Evolutionary conservation across 805 yeast species (phyloP).

Genomic region (Cyberlindnera subsufficiens): DNA sequence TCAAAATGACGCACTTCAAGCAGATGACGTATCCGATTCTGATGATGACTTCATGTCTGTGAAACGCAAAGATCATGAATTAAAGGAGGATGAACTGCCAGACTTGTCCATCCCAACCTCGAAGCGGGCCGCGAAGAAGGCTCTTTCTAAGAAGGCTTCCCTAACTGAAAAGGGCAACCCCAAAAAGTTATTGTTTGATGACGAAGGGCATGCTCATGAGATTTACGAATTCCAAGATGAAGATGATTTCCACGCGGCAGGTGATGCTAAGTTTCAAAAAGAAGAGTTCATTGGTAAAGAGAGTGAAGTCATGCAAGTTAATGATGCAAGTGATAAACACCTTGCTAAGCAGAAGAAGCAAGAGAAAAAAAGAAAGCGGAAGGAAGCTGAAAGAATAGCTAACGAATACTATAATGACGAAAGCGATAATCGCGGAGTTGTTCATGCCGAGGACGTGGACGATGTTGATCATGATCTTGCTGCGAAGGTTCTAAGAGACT

Average conservation of each 20-base stretch:
- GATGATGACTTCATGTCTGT: slow-evolving; percentile 78
- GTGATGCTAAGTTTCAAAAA: slow-evolving; percentile 66
- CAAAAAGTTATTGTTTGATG: slow-evolving; percentile 81
- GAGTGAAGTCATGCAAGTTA: slow-evolving; percentile 57
- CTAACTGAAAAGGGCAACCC: slow-evolving; percentile 58
- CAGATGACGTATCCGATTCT: slow-evolving; percentile 33
- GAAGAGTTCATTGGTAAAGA: slow-evolving; percentile 62
- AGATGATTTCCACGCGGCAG: slow-evolving; percentile 70
- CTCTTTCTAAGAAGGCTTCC: slow-evolving; percentile 78
- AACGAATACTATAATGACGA: slow-evolving; percentile 14
- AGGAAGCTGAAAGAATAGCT: slow-evolving; percentile 62
- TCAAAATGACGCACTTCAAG: slow-evolving; percentile 37
- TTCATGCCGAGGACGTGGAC: slow-evolving; percentile 17
- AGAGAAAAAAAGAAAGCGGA: slow-evolving; percentile 85
- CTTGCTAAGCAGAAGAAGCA: slow-evolving; percentile 70
- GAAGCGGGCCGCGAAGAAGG: slow-evolving; percentile 78
- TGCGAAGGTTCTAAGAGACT: slow-evolving; percentile 20
- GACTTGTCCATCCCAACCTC: slow-evolving; percentile 63
- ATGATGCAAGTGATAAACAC: slow-evolving; percentile 74
- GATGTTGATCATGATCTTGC: slow-evolving; percentile 38
- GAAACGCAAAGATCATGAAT: slow-evolving; percentile 69
- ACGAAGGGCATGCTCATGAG: slow-evolving; percentile 90
- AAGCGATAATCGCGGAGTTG: slow-evolving; percentile 18
- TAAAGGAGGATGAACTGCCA: slow-evolving; percentile 61
- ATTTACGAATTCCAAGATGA: slow-evolving; percentile 88